Percentiles rank a stretch among this genome's conserved stretches.
Conservation (phyloP, 2,329 filamentous ascomycete species). For the Ascomycota sp. region DNA sequence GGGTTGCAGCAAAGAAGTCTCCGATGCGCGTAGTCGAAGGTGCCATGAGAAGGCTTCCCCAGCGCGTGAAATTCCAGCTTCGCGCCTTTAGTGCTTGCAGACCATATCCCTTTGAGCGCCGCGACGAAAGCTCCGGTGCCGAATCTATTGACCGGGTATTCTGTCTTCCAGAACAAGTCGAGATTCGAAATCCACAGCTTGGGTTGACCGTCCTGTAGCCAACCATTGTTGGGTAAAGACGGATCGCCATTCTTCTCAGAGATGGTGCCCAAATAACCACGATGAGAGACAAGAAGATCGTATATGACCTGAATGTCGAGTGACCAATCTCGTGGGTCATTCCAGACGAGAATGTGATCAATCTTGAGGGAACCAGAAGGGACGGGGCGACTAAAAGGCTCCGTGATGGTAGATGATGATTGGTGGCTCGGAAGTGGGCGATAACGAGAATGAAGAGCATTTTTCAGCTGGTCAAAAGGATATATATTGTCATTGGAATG, state of each 20-base stretch:
- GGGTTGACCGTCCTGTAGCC: conserved; percentile 65
- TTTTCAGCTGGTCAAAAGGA: conserved; percentile 45
- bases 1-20: conserved; percentile 34
- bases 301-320: conserved; percentile 69
- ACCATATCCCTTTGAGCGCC: conserved; percentile 64
- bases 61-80: conserved; percentile 45
- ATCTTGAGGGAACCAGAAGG: conserved; percentile 41
- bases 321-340: conserved; percentile 91
- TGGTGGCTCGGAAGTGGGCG: conserved; percentile 14
- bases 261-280: conserved; percentile 65
- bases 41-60: conserved; percentile 62
- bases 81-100: conserved; percentile 43
- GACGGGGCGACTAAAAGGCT: conserved; percentile 15
- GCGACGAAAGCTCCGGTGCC: conserved; percentile 83
- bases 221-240: conserved; percentile 51
- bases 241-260: conserved; percentile 49
- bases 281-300: conserved; percentile 60
- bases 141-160: conserved; percentile 66
- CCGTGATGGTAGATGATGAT: conserved; percentile 9
- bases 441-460: conserved; percentile 10
- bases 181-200: conserved; percentile 74
- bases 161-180: conserved; percentile 75
- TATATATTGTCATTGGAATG: conserved; percentile 54
- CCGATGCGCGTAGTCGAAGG: conserved; percentile 67
- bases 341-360: conserved; percentile 83